Conservation (phyloP, 2,329 filamentous ascomycete species). For the Botrytis pseudocinerea region DNA sequence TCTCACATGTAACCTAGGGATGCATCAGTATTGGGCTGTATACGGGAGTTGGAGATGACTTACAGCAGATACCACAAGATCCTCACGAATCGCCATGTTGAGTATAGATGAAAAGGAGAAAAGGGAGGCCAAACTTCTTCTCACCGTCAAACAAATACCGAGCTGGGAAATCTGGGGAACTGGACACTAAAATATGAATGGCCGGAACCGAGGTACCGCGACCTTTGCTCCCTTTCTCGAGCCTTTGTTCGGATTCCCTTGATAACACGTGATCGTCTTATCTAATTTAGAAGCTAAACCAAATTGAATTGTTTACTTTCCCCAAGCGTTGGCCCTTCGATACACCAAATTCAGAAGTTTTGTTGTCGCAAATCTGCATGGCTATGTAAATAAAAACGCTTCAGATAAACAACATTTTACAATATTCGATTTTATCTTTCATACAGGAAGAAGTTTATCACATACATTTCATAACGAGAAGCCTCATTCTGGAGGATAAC, state of each 20-base stretch:
- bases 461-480: not conserved
- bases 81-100: conserved; percentile 85
- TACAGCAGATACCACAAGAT: conserved; percentile 82
- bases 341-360: conserved; percentile 7
- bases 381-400: conserved; percentile 11
- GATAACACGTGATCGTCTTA: conserved; percentile 5
- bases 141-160: conserved; percentile 16
- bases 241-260: not conserved
- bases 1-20: conserved; percentile 42
- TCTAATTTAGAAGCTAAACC: conserved; percentile 5
- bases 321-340: conserved; percentile 13
- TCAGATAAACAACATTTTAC: not conserved
- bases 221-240: not conserved
- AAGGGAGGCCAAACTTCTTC: not conserved
- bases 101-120: conserved; percentile 10
- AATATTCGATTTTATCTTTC: conserved; percentile 6
- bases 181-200: conserved; percentile 24
- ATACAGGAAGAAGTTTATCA: conserved; percentile 11
- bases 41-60: conserved; percentile 38
- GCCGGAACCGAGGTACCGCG: conserved; percentile 30
- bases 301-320: conserved; percentile 24
- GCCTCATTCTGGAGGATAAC: conserved; percentile 18
- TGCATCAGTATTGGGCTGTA: conserved; percentile 33
- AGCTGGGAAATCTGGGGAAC: conserved; percentile 17
- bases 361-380: conserved; percentile 18